Conservation (phyloP, 2,329 filamentous ascomycete species). For the Magnaporthiopsis poae region DNA sequence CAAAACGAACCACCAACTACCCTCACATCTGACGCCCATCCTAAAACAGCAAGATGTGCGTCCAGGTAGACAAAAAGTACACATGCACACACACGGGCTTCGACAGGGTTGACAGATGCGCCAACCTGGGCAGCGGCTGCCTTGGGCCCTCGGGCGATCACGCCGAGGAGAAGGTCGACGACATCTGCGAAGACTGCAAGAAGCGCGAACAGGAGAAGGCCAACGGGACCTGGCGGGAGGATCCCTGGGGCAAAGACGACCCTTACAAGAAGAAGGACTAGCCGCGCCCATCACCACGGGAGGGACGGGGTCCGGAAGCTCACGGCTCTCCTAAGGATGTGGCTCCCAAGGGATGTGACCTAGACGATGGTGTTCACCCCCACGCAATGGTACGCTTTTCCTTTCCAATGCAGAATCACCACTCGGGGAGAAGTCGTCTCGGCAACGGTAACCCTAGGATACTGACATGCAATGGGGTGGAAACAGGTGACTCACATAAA, state of each 20-base stretch:
- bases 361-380: no score
- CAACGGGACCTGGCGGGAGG: conserved; percentile 9
- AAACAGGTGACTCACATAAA: no score
- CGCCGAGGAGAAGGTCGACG: conserved; percentile 11
- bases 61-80: conserved; percentile 17
- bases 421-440: no score
- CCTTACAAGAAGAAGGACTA: conserved; percentile 10
- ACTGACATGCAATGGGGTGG: no score
- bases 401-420: no score
- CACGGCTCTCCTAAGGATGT: no score
- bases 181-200: conserved; percentile 17
- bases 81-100: conserved; percentile 18
- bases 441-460: no score
- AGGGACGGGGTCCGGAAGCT: no score
- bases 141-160: conserved; percentile 18
- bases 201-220: conserved; percentile 11
- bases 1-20: not conserved
- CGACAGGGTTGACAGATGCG: conserved; percentile 18
- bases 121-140: conserved; percentile 16
- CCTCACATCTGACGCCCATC: not conserved
- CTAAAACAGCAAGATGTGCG: conserved; percentile 14
- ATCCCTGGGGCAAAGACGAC: conserved; percentile 15
- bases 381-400: no score
- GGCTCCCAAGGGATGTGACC: no score
- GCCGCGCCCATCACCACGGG: no score